A percentile compares a stretch with the other conserved stretches of the same genome.
phyloP scores from a whole-genome alignment of 192 early-diverging fungal species.

The Coemansia erecta region DNA sequence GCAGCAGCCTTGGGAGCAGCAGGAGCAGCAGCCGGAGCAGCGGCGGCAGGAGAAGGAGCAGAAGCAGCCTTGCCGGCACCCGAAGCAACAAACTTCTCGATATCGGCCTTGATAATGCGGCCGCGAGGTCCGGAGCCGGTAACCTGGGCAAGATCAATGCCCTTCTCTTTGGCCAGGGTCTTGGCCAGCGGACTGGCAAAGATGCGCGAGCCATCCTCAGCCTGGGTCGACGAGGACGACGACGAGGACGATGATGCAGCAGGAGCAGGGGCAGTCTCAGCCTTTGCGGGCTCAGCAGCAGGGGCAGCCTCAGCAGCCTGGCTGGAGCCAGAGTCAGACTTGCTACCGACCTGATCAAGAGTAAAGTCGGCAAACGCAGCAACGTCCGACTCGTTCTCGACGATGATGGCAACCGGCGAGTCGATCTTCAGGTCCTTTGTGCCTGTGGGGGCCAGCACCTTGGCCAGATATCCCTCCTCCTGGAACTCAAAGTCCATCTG shows the following conservation, averaged over 20 bases:
- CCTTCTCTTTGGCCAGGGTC: conserved; percentile 82
- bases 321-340: conserved; percentile 8
- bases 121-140: conserved; percentile 86
- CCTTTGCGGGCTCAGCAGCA: conserved; percentile 26
- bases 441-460: conserved; percentile 82
- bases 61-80: conserved; percentile 23
- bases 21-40: conserved; percentile 10
- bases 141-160: conserved; percentile 72
- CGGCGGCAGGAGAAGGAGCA: conserved; percentile 25
- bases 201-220: conserved; percentile 57
- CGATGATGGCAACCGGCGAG: conserved; percentile 87
- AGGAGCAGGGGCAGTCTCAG: conserved; percentile 12
- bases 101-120: conserved; percentile 89
- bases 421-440: conserved; percentile 87
- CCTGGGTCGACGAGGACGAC: conserved; percentile 1
- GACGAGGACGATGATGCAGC: conserved; percentile 3
- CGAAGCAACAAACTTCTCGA: conserved; percentile 59
- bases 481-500: conserved; percentile 98
- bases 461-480: conserved; percentile 93
- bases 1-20: conserved; percentile 19
- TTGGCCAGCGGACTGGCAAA: conserved; percentile 85
- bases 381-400: conserved; percentile 85
- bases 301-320: conserved; percentile 33
- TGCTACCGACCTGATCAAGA: conserved; percentile 50
- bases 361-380: conserved; percentile 84